These are phyloP conservation scores for Golovinomyces cichoracearum DNA, from an alignment of 2,329 filamentous ascomycete species.

Conservation along the genomic window DNA sequence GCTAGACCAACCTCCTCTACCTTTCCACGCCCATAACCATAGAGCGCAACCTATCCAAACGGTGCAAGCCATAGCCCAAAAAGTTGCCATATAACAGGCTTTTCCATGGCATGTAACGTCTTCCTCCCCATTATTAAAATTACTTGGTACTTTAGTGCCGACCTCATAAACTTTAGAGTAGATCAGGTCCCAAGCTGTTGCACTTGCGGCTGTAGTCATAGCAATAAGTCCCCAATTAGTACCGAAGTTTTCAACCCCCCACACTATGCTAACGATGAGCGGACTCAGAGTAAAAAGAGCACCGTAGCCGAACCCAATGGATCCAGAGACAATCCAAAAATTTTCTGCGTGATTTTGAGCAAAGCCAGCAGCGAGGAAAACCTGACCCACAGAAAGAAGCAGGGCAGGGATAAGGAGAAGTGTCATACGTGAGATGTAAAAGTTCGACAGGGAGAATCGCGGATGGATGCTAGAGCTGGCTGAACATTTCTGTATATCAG, in stretches of 20 bases:
- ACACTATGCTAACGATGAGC: conserved; percentile 86
- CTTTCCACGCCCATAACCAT: conserved; percentile 56
- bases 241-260: conserved; percentile 95
- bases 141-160: conserved; percentile 24
- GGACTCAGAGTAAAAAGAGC: conserved; percentile 73
- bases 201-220: conserved; percentile 68
- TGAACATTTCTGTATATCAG: background rate
- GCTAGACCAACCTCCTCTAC: conserved; percentile 45
- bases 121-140: conserved; percentile 16
- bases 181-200: conserved; percentile 72
- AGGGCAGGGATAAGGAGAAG: conserved; percentile 56
- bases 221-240: conserved; percentile 95
- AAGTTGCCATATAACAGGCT: conserved; percentile 54
- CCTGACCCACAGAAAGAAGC: conserved; percentile 48
- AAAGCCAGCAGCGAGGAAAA: conserved; percentile 49
- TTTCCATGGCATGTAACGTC: conserved; percentile 53
- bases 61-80: conserved; percentile 64
- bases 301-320: conserved; percentile 78
- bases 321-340: conserved; percentile 64
- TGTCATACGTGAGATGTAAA: conserved; percentile 47
- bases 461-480: conserved; percentile 15
- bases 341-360: conserved; percentile 49
- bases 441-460: conserved; percentile 14
- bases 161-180: conserved; percentile 61
- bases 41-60: conserved; percentile 52